phyloP scores from a whole-genome alignment of 768 basidiomycete species.

The Hemileccinum rubropunctum region DNA sequence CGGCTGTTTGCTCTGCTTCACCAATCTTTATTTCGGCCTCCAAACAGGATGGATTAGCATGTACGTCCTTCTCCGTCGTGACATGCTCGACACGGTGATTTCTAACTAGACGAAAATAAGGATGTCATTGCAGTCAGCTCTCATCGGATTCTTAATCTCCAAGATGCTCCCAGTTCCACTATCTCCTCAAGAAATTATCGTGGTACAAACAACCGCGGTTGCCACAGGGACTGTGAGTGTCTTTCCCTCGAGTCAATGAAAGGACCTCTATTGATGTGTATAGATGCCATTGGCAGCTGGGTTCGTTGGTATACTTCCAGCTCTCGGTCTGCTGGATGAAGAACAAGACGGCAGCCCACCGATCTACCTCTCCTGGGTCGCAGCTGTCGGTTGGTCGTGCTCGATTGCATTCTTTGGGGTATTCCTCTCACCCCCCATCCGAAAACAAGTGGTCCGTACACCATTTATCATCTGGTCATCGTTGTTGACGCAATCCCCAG shows the following conservation, averaged over 20 bases:
- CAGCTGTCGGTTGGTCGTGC: constrained; percentile 82
- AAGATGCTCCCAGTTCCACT: constrained; percentile 68
- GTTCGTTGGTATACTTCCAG: constrained; percentile 93
- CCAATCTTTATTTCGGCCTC: constrained; percentile 85
- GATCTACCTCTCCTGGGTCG: constrained; percentile 68
- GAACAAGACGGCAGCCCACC: constrained; percentile 75
- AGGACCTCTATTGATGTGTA: not conserved
- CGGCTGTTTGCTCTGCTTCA: constrained; percentile 87
- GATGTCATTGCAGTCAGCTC: constrained; percentile 95
- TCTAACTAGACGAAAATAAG: constrained; percentile 37
- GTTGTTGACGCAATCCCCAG: constrained; percentile 35
- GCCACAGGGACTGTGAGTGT: constrained; percentile 71
- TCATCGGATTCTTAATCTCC: constrained; percentile 88
- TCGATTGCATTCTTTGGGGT: constrained; percentile 97
- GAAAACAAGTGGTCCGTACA: constrained; percentile 83
- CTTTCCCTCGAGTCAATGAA: not conserved
- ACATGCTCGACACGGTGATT: not conserved
- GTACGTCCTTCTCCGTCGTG: constrained; percentile 40
- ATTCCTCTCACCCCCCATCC: constrained; percentile 92
- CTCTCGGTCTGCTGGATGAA: constrained; percentile 73
- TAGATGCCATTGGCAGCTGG: constrained; percentile 83
- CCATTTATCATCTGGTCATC: not conserved
- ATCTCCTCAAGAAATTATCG: constrained; percentile 90
- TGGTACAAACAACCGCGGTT: constrained; percentile 93
- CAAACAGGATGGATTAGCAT: constrained; percentile 92